A percentile compares a stretch with the other conserved stretches of the same genome.
These are phyloP conservation scores for Rhododendron vialii DNA, from an alignment of 148 eudicot species.

Conservation along the genomic window DNA sequence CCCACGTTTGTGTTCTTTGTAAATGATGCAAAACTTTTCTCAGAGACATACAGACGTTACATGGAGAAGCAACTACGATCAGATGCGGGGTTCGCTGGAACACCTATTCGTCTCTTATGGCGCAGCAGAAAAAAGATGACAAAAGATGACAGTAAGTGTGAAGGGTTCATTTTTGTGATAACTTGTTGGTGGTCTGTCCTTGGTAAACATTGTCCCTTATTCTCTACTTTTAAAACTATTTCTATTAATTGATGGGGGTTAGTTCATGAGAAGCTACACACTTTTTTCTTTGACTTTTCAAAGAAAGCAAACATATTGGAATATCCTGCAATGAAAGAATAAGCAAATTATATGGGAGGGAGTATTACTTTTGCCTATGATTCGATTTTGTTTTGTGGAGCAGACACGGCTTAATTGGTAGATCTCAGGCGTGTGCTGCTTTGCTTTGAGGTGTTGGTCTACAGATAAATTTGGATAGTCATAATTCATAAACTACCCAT, in stretches of 20 bases:
- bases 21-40: conserved; percentile 87
- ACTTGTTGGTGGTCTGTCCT: background rate
- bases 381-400: too few relatives aligned
- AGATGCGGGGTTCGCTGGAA: conserved; percentile 85
- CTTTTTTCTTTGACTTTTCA: background rate
- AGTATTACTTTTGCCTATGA: too few relatives aligned
- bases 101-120: conserved; percentile 98
- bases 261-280: background rate
- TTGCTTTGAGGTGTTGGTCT: background rate
- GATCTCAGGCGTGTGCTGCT: background rate
- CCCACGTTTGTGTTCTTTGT: conserved; percentile 98
- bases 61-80: conserved; percentile 96
- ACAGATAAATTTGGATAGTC: background rate
- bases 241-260: background rate
- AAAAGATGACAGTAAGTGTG: conserved; percentile 45
- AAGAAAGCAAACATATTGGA: background rate
- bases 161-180: background rate
- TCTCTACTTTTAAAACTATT: background rate
- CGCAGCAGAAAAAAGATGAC: conserved; percentile 78
- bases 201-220: background rate
- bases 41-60: conserved; percentile 88
- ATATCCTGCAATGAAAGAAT: background rate
- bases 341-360: background rate
- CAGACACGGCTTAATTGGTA: background rate
- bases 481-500: background rate